Conservation (phyloP, 768 basidiomycete genomes). For the Tylopilus plumbeoviolaceoides region DNA sequence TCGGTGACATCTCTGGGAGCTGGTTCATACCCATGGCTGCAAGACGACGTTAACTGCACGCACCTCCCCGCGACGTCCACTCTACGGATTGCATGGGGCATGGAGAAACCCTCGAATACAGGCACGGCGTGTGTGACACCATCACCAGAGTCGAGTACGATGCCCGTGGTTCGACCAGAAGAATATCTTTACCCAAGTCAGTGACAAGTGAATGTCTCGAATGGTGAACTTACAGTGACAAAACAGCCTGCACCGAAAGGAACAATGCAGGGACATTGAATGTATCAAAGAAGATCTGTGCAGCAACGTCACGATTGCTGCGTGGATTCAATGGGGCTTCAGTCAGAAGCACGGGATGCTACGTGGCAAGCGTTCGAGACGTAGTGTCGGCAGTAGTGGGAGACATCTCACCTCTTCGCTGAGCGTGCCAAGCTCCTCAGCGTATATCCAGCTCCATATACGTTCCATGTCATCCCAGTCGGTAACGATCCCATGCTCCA, state of each 20-base stretch:
- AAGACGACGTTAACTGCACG: constrained; percentile 12
- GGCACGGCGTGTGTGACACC: constrained; percentile 99
- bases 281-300: constrained; percentile 99
- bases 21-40: neutral
- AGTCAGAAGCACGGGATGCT: constrained; percentile 97
- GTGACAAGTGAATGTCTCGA: neutral
- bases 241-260: constrained; percentile 94
- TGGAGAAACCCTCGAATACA: constrained; percentile 98
- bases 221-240: constrained; percentile 76
- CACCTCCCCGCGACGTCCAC: constrained; percentile 96
- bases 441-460: constrained; percentile 98
- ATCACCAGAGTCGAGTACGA: constrained; percentile 97
- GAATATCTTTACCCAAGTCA: constrained; percentile 68
- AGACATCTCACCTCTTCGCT: constrained; percentile 81
- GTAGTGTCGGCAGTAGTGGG: neutral
- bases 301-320: constrained; percentile 92
- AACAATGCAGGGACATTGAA: constrained; percentile 99
- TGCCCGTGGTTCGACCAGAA: constrained; percentile 97
- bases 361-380: constrained; percentile 11
- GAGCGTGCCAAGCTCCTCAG: constrained; percentile 90
- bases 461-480: constrained; percentile 99
- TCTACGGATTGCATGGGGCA: constrained; percentile 96
- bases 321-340: constrained; percentile 98
- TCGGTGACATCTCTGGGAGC: constrained; percentile 86
- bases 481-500: constrained; percentile 98